These are phyloP conservation scores for Psilocybe cyanescens DNA, from an alignment of 768 basidiomycete genomes.

Conservation along the genomic window DNA sequence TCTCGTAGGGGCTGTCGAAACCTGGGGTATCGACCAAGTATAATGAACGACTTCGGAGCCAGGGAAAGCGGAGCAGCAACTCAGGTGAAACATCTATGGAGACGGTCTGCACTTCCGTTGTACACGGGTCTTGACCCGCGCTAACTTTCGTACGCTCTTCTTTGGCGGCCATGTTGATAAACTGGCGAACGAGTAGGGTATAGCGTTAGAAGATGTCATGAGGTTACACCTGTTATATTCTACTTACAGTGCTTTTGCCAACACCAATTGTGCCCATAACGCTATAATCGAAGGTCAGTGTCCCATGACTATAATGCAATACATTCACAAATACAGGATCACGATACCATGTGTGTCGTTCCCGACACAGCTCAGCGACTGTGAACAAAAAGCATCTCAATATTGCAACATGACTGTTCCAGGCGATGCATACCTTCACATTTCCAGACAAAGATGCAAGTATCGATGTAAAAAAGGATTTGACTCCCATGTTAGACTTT, in stretches of 20 bases:
- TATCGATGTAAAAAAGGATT: too few relatives aligned
- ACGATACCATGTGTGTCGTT: too few relatives aligned
- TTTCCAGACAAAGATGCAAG: too few relatives aligned
- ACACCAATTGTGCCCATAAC: neutral
- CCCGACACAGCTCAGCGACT: too few relatives aligned
- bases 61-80: neutral
- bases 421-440: too few relatives aligned
- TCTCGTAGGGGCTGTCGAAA: constrained; percentile 8
- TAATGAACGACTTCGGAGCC: neutral
- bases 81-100: neutral
- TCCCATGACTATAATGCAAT: too few relatives aligned
- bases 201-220: neutral
- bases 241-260: neutral
- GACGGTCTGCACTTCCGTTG: neutral
- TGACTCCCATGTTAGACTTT: too few relatives aligned
- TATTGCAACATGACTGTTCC: too few relatives aligned
- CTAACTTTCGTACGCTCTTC: neutral
- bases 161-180: neutral
- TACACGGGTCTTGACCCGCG: neutral
- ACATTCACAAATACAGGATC: too few relatives aligned
- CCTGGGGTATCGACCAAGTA: constrained; percentile 11
- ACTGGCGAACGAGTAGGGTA: neutral
- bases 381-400: too few relatives aligned
- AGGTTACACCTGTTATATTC: neutral
- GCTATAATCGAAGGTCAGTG: neutral